Percentiles rank a stretch among this genome's conserved stretches.
phyloP scores from a whole-genome alignment of 768 basidiomycete species.

The Ramaria rubella region DNA sequence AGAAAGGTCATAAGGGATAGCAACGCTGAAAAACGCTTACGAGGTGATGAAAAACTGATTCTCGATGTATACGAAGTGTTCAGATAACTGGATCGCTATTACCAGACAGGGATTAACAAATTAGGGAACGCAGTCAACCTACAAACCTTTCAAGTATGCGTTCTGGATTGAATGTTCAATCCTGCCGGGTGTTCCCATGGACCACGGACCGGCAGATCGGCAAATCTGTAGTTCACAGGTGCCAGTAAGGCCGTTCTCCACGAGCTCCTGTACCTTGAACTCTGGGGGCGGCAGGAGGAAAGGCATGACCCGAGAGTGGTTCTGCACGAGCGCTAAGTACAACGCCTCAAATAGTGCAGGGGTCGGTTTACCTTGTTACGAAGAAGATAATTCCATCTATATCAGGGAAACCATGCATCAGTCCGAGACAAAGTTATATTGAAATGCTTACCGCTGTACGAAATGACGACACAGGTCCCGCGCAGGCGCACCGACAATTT shows the following conservation, averaged over 20 bases:
- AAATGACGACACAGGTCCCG: constrained; percentile 94
- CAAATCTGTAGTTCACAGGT: constrained; percentile 98
- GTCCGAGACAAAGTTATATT: not conserved
- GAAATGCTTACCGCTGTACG: constrained; percentile 61
- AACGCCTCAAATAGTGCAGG: not conserved
- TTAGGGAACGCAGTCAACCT: not conserved
- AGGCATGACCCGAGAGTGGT: constrained; percentile 88
- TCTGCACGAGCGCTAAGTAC: constrained; percentile 38
- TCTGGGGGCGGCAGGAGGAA: constrained; percentile 92
- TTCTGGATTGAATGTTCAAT: constrained; percentile 92
- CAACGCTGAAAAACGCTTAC: constrained; percentile 36
- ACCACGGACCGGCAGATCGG: constrained; percentile 94
- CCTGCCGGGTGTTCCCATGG: constrained; percentile 78
- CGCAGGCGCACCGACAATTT: constrained; percentile 94
- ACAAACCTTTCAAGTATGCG: constrained; percentile 81
- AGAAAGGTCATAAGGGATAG: constrained; percentile 6
- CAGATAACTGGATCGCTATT: constrained; percentile 83
- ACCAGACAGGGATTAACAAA: constrained; percentile 10
- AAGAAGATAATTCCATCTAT: constrained; percentile 89
- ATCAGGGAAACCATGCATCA: constrained; percentile 1
- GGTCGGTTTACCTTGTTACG: constrained; percentile 71
- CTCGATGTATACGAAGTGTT: constrained; percentile 98
- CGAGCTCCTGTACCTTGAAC: constrained; percentile 75
- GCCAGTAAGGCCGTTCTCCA: constrained; percentile 77
- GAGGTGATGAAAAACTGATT: constrained; percentile 91